Evolutionary conservation across 139 green algal species (phyloP).

Genomic region (Raphidocelis subcapitata): DNA sequence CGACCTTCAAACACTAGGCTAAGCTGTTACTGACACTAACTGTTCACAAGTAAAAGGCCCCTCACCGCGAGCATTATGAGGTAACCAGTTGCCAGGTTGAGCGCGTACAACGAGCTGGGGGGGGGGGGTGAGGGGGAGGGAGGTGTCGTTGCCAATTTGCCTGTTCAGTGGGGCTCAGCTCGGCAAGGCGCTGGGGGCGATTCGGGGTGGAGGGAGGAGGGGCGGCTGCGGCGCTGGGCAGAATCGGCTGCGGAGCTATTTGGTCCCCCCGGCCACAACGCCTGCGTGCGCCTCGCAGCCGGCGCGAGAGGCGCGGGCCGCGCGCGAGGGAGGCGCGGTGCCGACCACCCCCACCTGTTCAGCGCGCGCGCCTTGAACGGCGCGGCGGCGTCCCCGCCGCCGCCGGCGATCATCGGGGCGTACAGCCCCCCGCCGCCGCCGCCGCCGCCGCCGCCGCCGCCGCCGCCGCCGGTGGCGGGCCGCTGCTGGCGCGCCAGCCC

Average conservation of each 20-base stretch:
- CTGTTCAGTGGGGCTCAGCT: too few species aligned
- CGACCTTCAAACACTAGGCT: too few species aligned
- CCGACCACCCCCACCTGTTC: background rate
- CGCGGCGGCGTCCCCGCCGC: background rate
- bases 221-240: too few species aligned
- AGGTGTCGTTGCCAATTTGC: too few species aligned
- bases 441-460: background rate
- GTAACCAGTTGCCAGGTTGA: constrained; percentile 15
- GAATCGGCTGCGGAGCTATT: too few species aligned
- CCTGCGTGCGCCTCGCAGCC: too few species aligned
- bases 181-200: too few species aligned
- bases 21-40: background rate
- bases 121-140: too few species aligned
- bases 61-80: background rate
- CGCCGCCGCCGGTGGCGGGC: background rate
- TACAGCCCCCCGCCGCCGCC: background rate
- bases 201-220: too few species aligned
- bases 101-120: constrained; percentile 10
- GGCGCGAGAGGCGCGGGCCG: too few species aligned
- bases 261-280: too few species aligned
- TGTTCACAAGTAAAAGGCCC: background rate
- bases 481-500: background rate
- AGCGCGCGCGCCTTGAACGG: background rate
- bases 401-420: background rate
- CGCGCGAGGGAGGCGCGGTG: too few species aligned